These are phyloP conservation scores for Jatropha podagrica DNA, from an alignment of 441 rosid species.

Conservation along the genomic window DNA sequence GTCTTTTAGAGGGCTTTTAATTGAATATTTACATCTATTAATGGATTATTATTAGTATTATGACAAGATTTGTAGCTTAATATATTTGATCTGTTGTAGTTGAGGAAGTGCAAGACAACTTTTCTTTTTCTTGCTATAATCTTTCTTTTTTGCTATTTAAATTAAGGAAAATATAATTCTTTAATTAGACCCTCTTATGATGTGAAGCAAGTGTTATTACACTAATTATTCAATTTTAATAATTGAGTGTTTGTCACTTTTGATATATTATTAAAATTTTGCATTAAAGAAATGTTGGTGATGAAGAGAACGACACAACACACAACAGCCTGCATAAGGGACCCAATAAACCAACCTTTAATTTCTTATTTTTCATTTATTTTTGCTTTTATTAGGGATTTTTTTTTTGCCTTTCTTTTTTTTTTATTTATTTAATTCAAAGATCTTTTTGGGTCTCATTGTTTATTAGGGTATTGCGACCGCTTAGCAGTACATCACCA, in stretches of 20 bases:
- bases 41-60: not conserved
- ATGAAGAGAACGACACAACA: constrained; percentile 1
- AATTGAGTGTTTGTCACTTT: no score
- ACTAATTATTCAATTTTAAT: no score
- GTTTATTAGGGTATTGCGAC: not conserved
- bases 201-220: no score
- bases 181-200: no score
- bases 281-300: not conserved
- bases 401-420: not conserved
- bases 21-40: not conserved
- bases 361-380: not conserved
- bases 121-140: not conserved
- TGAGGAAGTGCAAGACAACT: not conserved
- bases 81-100: not conserved
- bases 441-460: not conserved
- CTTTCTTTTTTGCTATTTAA: not conserved
- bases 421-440: not conserved
- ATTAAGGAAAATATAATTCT: not conserved
- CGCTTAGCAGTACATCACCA: constrained; percentile 14
- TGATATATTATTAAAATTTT: no score
- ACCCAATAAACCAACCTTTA: not conserved
- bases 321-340: not conserved
- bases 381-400: no score
- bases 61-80: not conserved
- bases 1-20: not conserved